Evolutionary conservation across 805 yeast genomes (phyloP).

Genomic region (Teunomyces cretensis): DNA sequence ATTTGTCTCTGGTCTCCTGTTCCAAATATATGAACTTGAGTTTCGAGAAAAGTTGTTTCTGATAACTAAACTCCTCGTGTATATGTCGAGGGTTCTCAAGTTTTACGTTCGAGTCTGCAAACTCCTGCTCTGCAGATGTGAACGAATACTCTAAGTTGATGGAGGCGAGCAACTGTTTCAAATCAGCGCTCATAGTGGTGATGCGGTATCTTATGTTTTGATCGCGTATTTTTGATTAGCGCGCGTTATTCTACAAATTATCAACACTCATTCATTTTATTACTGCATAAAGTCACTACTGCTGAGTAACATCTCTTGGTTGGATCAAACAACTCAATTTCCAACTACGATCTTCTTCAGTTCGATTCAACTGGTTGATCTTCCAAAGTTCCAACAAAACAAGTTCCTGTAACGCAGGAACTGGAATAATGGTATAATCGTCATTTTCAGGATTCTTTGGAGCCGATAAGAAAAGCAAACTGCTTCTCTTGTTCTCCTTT

Average conservation of each 20-base stretch:
- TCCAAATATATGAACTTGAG: conserved; percentile 66
- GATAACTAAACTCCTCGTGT: conserved; percentile 34
- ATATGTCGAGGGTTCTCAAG: conserved; percentile 9
- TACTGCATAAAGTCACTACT: background rate
- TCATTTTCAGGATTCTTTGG: conserved; percentile 20
- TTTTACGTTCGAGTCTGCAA: conserved; percentile 11
- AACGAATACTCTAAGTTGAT: conserved; percentile 5
- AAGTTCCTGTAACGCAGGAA: conserved; percentile 53
- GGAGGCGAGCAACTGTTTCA: background rate
- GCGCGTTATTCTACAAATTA: too few species aligned
- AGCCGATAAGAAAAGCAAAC: conserved; percentile 19
- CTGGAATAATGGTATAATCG: conserved; percentile 41
- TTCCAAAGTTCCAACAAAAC: conserved; percentile 70
- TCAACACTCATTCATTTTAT: background rate
- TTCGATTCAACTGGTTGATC: conserved; percentile 56
- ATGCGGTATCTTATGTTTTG: background rate
- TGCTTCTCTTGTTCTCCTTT: conserved; percentile 21
- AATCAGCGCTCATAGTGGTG: conserved; percentile 1
- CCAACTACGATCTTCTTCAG: conserved; percentile 72
- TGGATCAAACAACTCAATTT: conserved; percentile 63
- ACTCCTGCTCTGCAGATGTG: conserved; percentile 9
- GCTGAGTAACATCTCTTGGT: conserved; percentile 39
- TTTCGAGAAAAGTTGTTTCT: conserved; percentile 48
- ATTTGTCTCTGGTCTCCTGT: conserved; percentile 69
- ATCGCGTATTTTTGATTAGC: background rate